These are phyloP conservation scores for Ogataea paraovalis DNA, from an alignment of 805 yeast genomes.

Conservation along the genomic window DNA sequence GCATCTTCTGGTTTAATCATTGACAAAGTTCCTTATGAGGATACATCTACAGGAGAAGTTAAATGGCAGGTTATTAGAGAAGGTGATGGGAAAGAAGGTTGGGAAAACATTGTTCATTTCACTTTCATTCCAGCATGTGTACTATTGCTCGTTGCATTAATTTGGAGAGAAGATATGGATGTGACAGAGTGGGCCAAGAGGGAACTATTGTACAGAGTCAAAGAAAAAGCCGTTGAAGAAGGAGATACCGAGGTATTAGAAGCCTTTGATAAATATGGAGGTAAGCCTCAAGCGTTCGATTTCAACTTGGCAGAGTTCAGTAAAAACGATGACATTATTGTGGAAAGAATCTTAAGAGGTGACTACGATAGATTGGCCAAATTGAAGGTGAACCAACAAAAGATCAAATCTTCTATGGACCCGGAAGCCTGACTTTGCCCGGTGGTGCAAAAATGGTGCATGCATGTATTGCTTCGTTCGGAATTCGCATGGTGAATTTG, in stretches of 20 bases:
- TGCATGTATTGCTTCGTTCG: too few species aligned
- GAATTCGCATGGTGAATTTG: too few species aligned
- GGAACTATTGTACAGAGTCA: slow-evolving; percentile 73
- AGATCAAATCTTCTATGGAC: slow-evolving; percentile 2
- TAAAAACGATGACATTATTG: slow-evolving; percentile 70
- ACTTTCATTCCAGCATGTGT: slow-evolving; percentile 68
- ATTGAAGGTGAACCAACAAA: slow-evolving; percentile 43
- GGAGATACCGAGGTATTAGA: slow-evolving; percentile 51
- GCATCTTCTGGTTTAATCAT: slow-evolving; percentile 61
- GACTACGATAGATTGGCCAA: slow-evolving; percentile 72
- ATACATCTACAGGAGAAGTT: slow-evolving; percentile 70
- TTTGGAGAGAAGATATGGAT: slow-evolving; percentile 48
- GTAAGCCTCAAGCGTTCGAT: slow-evolving; percentile 38
- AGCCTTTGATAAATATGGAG: slow-evolving; percentile 33
- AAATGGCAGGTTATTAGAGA: slow-evolving; percentile 76
- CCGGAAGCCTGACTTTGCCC: not conserved
- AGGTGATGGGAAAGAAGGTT: slow-evolving; percentile 69
- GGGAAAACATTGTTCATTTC: slow-evolving; percentile 75
- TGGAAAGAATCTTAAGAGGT: slow-evolving; percentile 78
- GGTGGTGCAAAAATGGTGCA: too few species aligned
- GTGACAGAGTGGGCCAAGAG: slow-evolving; percentile 77
- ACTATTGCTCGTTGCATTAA: slow-evolving; percentile 46
- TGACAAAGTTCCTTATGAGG: slow-evolving; percentile 82
- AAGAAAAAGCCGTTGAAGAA: slow-evolving; percentile 59
- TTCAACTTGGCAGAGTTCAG: slow-evolving; percentile 53